Percentiles rank a stretch among this genome's conserved stretches.
Evolutionary conservation across 2,329 filamentous ascomycete species (phyloP).

Genomic region (Cordyceps tenuipes): DNA sequence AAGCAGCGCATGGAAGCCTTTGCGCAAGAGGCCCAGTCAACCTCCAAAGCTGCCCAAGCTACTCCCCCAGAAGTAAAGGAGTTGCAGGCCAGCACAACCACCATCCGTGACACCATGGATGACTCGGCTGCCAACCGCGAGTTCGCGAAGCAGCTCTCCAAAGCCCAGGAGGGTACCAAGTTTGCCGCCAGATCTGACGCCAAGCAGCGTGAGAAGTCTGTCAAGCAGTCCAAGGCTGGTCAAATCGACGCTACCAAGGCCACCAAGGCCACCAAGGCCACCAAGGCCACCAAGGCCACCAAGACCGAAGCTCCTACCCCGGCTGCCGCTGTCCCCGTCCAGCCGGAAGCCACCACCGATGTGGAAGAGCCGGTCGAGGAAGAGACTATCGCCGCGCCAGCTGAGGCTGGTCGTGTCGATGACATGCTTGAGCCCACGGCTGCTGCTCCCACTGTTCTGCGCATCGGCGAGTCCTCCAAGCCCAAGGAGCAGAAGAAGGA

Average conservation of each 20-base stretch:
- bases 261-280: conserved; percentile 26
- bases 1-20: conserved; percentile 38
- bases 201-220: conserved; percentile 59
- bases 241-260: conserved; percentile 35
- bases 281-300: conserved; percentile 36
- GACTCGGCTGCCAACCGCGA: conserved; percentile 62
- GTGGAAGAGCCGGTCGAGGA: conserved; percentile 77
- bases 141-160: conserved; percentile 66
- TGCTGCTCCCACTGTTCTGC: conserved; percentile 64
- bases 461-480: conserved; percentile 60
- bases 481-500: conserved; percentile 55
- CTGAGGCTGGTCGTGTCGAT: conserved; percentile 60
- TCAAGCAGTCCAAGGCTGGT: conserved; percentile 60
- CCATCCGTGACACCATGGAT: conserved; percentile 37
- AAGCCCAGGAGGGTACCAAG: conserved; percentile 61
- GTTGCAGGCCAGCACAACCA: conserved; percentile 16
- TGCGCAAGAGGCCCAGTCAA: conserved; percentile 28
- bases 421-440: conserved; percentile 81
- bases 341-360: conserved; percentile 41
- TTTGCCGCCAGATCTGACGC: conserved; percentile 45
- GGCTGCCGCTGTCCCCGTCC: conserved; percentile 24
- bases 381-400: conserved; percentile 60
- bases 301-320: conserved; percentile 49
- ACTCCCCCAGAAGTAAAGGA: conserved; percentile 23
- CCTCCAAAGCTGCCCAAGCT: conserved; percentile 30